These are phyloP conservation scores for Cutaneotrichosporon mucoides DNA, from an alignment of 1,284 basidiomycete genomes.

Conservation along the genomic window DNA sequence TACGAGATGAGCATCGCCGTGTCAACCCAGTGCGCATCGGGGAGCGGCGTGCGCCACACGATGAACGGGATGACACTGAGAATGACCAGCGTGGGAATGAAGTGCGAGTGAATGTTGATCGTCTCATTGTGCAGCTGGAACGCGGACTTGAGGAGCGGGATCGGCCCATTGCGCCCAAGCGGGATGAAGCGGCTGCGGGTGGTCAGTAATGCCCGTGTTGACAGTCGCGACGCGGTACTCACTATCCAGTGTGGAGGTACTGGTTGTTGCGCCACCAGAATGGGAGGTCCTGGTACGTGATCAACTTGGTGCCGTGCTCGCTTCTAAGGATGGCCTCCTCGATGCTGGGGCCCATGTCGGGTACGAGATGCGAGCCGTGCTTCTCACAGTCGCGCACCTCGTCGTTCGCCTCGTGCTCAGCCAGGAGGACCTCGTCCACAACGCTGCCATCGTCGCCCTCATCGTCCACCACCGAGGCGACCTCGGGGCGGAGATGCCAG, in stretches of 20 bases:
- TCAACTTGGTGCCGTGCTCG: slow-evolving; percentile 62
- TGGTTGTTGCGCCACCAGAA: slow-evolving; percentile 78
- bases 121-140: slow-evolving; percentile 82
- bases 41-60: slow-evolving; percentile 35
- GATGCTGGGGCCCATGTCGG: slow-evolving; percentile 32
- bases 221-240: too few relatives aligned
- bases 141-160: slow-evolving; percentile 64
- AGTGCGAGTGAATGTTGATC: slow-evolving; percentile 87
- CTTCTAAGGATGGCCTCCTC: slow-evolving; percentile 54
- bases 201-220: slow-evolving; percentile 2
- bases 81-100: slow-evolving; percentile 70
- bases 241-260: slow-evolving; percentile 78
- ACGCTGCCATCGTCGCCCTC: slow-evolving; percentile 11
- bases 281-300: slow-evolving; percentile 74
- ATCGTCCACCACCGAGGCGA: slow-evolving; percentile 14
- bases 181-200: slow-evolving; percentile 75
- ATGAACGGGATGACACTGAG: slow-evolving; percentile 53
- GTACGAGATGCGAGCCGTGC: slow-evolving; percentile 12
- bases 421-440: slow-evolving; percentile 4
- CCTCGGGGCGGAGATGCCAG: slow-evolving; percentile 1
- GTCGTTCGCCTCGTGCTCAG: slow-evolving; percentile 5
- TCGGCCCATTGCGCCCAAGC: slow-evolving; percentile 64
- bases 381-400: slow-evolving; percentile 8
- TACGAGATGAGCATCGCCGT: slow-evolving; percentile 46
- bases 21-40: slow-evolving; percentile 44